Conservation (phyloP, 805 yeast species). For the Saturnispora serradocipensis region DNA sequence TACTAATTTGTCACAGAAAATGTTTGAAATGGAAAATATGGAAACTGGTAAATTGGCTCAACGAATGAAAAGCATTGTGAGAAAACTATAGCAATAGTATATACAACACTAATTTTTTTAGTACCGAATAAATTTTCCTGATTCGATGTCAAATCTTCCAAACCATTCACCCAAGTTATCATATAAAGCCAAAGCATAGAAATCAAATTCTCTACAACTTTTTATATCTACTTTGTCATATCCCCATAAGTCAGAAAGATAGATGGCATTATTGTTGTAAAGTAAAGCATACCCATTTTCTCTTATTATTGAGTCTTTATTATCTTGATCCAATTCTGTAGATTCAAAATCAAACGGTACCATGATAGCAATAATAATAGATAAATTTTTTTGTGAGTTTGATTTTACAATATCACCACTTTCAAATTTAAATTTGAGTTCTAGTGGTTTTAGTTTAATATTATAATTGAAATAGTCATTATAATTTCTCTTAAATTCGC, state of each 20-base stretch:
- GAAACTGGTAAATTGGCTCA: slow-evolving; percentile 15
- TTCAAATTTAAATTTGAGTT: not conserved
- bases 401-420: slow-evolving; percentile 3
- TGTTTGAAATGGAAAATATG: slow-evolving; percentile 14
- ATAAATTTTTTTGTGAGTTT: not conserved
- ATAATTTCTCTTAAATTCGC: not conserved
- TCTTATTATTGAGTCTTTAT: not conserved
- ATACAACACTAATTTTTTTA: not conserved
- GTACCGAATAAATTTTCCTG: slow-evolving; percentile 1
- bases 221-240: not conserved
- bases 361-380: not conserved
- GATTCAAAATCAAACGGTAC: not conserved
- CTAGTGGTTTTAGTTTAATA: not conserved
- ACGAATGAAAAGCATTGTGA: slow-evolving; percentile 14
- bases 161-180: slow-evolving; percentile 5
- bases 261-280: not conserved
- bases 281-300: not conserved
- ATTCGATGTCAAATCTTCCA: not conserved
- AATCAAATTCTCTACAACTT: not conserved
- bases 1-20: slow-evolving; percentile 26
- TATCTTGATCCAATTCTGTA: not conserved
- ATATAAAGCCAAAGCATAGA: not conserved
- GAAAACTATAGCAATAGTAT: slow-evolving; percentile 5
- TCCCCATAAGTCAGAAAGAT: not conserved
- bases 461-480: not conserved